Evolutionary conservation across 495 filamentous ascomycete genomes (phyloP).

Genomic region (Penicillium subrubescens): DNA sequence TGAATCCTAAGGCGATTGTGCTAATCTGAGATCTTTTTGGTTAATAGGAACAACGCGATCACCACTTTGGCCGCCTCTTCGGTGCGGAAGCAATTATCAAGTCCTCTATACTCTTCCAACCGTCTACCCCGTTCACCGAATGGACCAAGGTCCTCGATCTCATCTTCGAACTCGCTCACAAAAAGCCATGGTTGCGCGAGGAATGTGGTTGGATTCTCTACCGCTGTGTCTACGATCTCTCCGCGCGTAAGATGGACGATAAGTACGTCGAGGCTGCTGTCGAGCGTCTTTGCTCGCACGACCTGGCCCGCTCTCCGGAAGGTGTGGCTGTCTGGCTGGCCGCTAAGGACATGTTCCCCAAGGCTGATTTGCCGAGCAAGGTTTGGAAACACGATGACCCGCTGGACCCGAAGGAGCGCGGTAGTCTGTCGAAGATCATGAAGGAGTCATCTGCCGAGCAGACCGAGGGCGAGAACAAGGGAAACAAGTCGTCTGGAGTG

Average conservation of each 20-base stretch:
- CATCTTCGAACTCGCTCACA: slow-evolving; percentile 57
- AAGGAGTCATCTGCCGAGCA: slow-evolving; percentile 68
- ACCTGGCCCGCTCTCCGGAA: slow-evolving; percentile 75
- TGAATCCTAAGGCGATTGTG: slow-evolving; percentile 2
- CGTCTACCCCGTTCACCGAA: slow-evolving; percentile 45
- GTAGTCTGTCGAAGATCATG: slow-evolving; percentile 69
- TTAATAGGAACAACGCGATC: slow-evolving; percentile 77
- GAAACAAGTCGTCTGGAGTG: slow-evolving; percentile 62
- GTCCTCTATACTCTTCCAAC: slow-evolving; percentile 67
- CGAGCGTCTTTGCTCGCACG: slow-evolving; percentile 59
- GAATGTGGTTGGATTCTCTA: slow-evolving; percentile 77
- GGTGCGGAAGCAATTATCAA: slow-evolving; percentile 83
- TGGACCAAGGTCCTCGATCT: slow-evolving; percentile 62
- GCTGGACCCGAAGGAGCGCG: slow-evolving; percentile 62
- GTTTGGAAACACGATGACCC: slow-evolving; percentile 76
- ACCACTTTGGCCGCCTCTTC: slow-evolving; percentile 82
- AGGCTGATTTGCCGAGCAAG: slow-evolving; percentile 62
- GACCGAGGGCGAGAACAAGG: slow-evolving; percentile 45
- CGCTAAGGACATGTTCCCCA: slow-evolving; percentile 62
- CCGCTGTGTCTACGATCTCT: slow-evolving; percentile 47
- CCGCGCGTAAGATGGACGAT: slow-evolving; percentile 35
- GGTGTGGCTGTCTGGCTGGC: slow-evolving; percentile 87
- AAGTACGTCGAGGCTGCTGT: slow-evolving; percentile 62
- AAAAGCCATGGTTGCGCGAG: slow-evolving; percentile 85
- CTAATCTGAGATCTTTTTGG: slow-evolving; percentile 13